Conservation (phyloP, 768 basidiomycete genomes). For the Clitopilus passeckerianus region DNA sequence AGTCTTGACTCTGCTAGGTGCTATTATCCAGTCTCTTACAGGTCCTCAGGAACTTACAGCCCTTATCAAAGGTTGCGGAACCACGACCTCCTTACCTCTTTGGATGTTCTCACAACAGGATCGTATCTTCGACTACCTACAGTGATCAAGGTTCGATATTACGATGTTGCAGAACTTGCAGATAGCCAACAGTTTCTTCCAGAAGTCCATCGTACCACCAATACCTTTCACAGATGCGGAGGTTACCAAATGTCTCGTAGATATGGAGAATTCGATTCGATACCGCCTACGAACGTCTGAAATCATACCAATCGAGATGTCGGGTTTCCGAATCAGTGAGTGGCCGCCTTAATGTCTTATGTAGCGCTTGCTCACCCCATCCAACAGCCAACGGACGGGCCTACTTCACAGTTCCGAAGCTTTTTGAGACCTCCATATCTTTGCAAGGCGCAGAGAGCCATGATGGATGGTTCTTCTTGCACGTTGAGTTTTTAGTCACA, state of each 20-base stretch:
- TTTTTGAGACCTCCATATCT: constrained; percentile 73
- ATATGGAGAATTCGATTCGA: constrained; percentile 75
- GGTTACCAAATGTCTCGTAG: constrained; percentile 57
- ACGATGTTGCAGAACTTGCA: constrained; percentile 3
- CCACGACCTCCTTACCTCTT: constrained; percentile 87
- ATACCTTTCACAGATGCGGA: constrained; percentile 62
- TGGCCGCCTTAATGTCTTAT: not conserved
- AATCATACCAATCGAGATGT: constrained; percentile 80
- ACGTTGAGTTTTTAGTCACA: constrained; percentile 68
- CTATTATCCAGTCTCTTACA: not conserved
- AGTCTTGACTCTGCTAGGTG: constrained; percentile 77
- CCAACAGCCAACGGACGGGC: constrained; percentile 73
- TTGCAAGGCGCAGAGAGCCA: constrained; percentile 62
- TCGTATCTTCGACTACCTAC: constrained; percentile 82
- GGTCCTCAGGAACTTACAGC: not conserved
- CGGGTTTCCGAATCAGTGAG: constrained; percentile 58
- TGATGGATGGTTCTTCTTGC: constrained; percentile 85
- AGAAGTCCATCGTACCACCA: constrained; percentile 71
- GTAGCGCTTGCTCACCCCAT: constrained; percentile 14
- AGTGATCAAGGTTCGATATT: constrained; percentile 59
- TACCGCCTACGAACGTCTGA: constrained; percentile 78
- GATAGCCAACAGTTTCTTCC: constrained; percentile 7
- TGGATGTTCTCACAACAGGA: constrained; percentile 85
- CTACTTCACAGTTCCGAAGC: constrained; percentile 64
- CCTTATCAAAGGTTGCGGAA: constrained; percentile 68